Evolutionary conservation across 2,329 filamentous ascomycete genomes (phyloP), one percentile per base, ranked within the genome.

Genomic region (Talaromyces sp.): DNA sequence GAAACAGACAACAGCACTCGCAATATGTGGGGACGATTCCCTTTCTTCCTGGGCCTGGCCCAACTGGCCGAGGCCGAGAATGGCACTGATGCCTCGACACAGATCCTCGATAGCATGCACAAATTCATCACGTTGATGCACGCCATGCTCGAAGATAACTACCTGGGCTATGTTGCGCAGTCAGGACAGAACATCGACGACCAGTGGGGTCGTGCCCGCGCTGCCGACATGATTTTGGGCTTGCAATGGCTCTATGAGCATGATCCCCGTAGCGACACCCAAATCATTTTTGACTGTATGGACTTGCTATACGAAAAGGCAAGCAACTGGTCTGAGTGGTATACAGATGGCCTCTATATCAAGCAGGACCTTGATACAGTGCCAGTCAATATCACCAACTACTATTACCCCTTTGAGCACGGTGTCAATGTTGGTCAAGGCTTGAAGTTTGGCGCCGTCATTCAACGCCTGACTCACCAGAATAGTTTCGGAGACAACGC

Each of bases 21-120:
- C 56, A 78, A 81, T 41, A 74, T 86, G 50, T 85, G 83, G 84
- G 83, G 77, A 5, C 71, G 82, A 14, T 81, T 77, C 64, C 77
- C 81, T 14, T 71, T 84, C 11, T 76, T 82, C 55, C 72, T 84
- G 10, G 83, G 81, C 2, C 65, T 84, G 59, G 80, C 75, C 13
- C 73, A 74, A 61, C 64, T 72, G 64, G 79, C 80, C 65, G 80
- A 84, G 63, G 82, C 80, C 2, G 79, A 84, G 46, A 64, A 66
- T 19, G 69, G 67, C n/a, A 63, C 73, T 14, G 69, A 70, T 2
- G 73, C 79, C 62, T 73, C 74, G 1, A 69, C 74, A 3, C 73
- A 72, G 43, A 79, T 85, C 38, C 70, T 86, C 1, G 69, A 77
- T 57, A 74, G 81, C 0, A 77, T 85, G 71, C 76, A 83, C 63